Evolutionary conservation across 805 yeast species (phyloP).

Genomic region (Cyberlindnera meyerae): DNA sequence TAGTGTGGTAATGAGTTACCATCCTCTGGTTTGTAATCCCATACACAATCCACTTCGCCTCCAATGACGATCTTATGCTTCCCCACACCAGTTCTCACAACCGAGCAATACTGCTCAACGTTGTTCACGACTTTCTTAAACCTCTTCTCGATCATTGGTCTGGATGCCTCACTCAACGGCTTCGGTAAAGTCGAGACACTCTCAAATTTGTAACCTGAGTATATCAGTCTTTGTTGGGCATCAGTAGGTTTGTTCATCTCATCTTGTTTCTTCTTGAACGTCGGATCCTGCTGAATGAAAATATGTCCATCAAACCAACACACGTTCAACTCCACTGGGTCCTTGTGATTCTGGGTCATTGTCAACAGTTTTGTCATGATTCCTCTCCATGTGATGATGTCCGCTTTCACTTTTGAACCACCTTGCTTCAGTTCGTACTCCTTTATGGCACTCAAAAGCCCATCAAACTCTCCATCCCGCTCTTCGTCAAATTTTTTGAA

Average conservation of each 20-base stretch:
- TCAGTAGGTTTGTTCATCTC: conserved; percentile 23
- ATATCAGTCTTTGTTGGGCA: conserved; percentile 41
- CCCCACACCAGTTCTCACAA: conserved; percentile 86
- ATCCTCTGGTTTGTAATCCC: conserved; percentile 66
- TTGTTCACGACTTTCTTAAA: conserved; percentile 55
- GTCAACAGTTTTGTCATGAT: conserved; percentile 69
- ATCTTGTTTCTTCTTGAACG: conserved; percentile 25
- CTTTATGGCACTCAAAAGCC: conserved; percentile 51
- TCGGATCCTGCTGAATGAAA: conserved; percentile 45
- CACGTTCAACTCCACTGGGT: conserved; percentile 56
- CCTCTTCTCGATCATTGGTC: conserved; percentile 67
- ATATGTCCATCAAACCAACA: conserved; percentile 72
- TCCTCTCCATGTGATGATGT: conserved; percentile 83
- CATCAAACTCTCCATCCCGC: conserved; percentile 53
- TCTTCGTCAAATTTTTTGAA: conserved; percentile 54
- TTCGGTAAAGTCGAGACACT: conserved; percentile 64
- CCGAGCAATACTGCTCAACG: conserved; percentile 71
- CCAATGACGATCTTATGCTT: conserved; percentile 62
- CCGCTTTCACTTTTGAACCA: conserved; percentile 44
- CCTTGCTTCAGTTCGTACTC: conserved; percentile 44
- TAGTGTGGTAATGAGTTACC: conserved; percentile 54
- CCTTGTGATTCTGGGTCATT: conserved; percentile 55
- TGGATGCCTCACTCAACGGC: conserved; percentile 67
- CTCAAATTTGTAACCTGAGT: conserved; percentile 84
- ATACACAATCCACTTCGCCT: conserved; percentile 90